A percentile compares a stretch with the other conserved stretches of the same genome.
Evolutionary conservation across 2,329 filamentous ascomycete genomes (phyloP).

Genomic region (Leptographium radiaticola): DNA sequence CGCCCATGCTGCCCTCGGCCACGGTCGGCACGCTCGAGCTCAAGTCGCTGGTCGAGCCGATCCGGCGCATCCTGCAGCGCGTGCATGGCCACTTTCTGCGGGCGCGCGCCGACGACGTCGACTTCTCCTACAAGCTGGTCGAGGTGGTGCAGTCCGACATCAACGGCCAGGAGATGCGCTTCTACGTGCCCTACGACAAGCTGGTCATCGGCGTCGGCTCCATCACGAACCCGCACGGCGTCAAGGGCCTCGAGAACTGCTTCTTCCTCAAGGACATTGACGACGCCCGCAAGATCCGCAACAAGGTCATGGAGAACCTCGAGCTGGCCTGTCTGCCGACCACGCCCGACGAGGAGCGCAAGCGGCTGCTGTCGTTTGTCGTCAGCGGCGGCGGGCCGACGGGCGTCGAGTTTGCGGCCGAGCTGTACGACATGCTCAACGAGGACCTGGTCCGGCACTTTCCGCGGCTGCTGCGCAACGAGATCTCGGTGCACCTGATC

Average conservation of each 20-base stretch:
- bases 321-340: constrained; percentile 89
- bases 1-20: constrained; percentile 92
- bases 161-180: constrained; percentile 59
- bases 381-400: constrained; percentile 90
- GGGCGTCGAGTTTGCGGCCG: constrained; percentile 93
- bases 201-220: constrained; percentile 86
- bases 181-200: constrained; percentile 97
- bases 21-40: constrained; percentile 92
- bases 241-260: constrained; percentile 86
- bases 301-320: constrained; percentile 76
- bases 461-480: constrained; percentile 82
- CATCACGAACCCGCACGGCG: constrained; percentile 86
- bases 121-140: constrained; percentile 82
- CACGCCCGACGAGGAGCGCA: constrained; percentile 76
- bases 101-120: constrained; percentile 74
- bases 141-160: constrained; percentile 67
- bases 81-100: constrained; percentile 83
- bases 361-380: constrained; percentile 85
- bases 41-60: constrained; percentile 82
- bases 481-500: constrained; percentile 95
- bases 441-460: constrained; percentile 80
- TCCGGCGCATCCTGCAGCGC: constrained; percentile 66
- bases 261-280: constrained; percentile 92
- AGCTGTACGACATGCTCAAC: constrained; percentile 90
- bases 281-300: constrained; percentile 81